A percentile compares a stretch with the other conserved stretches of the same genome.
phyloP scores from a whole-genome alignment of 148 eudicot species.

The Suaeda aralocaspica region DNA sequence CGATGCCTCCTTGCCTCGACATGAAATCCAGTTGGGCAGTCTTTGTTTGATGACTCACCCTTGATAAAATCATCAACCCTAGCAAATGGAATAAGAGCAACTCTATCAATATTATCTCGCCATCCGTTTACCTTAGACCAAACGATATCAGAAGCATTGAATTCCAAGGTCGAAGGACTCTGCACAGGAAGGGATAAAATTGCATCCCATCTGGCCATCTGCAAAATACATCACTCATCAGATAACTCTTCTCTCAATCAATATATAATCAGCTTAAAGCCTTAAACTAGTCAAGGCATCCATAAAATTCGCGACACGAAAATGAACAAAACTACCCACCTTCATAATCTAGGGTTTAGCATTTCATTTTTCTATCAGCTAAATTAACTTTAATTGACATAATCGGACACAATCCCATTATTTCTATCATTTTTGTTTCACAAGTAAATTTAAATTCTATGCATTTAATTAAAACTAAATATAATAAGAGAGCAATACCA shows the following conservation, averaged over 20 bases:
- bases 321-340: too few species aligned
- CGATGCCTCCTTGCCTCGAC: conserved; percentile 87
- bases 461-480: too few species aligned
- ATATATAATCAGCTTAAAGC: background rate
- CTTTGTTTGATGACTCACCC: conserved; percentile 86
- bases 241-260: background rate
- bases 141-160: conserved; percentile 68
- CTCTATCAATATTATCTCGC: conserved; percentile 76
- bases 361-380: background rate
- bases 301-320: background rate
- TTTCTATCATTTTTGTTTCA: background rate
- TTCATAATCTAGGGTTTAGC: background rate
- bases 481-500: too few species aligned
- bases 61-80: conserved; percentile 81
- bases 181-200: conserved; percentile 95
- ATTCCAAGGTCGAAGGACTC: conserved; percentile 75
- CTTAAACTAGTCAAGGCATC: background rate
- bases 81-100: conserved; percentile 85
- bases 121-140: conserved; percentile 91
- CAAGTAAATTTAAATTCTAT: too few species aligned
- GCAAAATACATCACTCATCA: conserved; percentile 5
- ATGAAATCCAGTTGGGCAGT: conserved; percentile 87
- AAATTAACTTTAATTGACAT: background rate
- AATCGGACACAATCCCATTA: background rate
- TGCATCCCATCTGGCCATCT: conserved; percentile 96